Percentiles rank a stretch among this genome's conserved stretches.
phyloP scores from a whole-genome alignment of 2,329 filamentous ascomycete species.

The Cladosporium austrohemisphaericum region DNA sequence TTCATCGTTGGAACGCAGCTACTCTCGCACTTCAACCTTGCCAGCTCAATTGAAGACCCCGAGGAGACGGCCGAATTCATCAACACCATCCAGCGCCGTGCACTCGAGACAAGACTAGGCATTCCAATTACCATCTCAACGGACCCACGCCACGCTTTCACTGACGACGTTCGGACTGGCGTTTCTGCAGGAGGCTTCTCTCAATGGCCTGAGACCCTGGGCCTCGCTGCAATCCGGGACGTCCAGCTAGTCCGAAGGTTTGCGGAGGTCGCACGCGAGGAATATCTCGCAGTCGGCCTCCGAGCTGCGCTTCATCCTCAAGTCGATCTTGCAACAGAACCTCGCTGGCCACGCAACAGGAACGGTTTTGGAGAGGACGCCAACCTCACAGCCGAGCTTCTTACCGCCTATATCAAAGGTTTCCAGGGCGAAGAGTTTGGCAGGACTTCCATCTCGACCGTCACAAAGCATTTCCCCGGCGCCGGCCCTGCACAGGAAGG shows the following conservation, averaged over 20 bases:
- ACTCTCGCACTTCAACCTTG: constrained; percentile 48
- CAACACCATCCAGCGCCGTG: constrained; percentile 42
- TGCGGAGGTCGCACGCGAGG: constrained; percentile 48
- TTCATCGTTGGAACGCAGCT: constrained; percentile 36
- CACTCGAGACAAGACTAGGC: constrained; percentile 45
- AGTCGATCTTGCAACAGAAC: constrained; percentile 51
- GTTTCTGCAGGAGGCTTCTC: constrained; percentile 45
- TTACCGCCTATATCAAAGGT: constrained; percentile 46
- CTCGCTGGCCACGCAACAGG: constrained; percentile 47
- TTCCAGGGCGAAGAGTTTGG: constrained; percentile 48
- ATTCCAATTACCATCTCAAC: constrained; percentile 50
- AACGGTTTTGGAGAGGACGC: constrained; percentile 51
- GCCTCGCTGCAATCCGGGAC: constrained; percentile 48
- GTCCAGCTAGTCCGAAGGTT: constrained; percentile 44
- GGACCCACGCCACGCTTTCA: constrained; percentile 47
- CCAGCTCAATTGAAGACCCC: constrained; percentile 43
- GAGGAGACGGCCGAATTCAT: constrained; percentile 36
- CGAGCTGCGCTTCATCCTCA: constrained; percentile 49
- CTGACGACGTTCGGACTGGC: constrained; percentile 42
- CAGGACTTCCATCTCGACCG: constrained; percentile 42
- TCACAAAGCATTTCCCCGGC: constrained; percentile 55
- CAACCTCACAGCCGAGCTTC: constrained; percentile 28
- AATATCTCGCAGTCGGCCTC: constrained; percentile 44
- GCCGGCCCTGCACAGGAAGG: constrained; percentile 48
- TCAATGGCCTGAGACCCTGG: constrained; percentile 51